Evolutionary conservation across 2,329 filamentous ascomycete species (phyloP), one percentile per base, ranked within the genome.

Genomic region (Tolypocladium nubicola): DNA sequence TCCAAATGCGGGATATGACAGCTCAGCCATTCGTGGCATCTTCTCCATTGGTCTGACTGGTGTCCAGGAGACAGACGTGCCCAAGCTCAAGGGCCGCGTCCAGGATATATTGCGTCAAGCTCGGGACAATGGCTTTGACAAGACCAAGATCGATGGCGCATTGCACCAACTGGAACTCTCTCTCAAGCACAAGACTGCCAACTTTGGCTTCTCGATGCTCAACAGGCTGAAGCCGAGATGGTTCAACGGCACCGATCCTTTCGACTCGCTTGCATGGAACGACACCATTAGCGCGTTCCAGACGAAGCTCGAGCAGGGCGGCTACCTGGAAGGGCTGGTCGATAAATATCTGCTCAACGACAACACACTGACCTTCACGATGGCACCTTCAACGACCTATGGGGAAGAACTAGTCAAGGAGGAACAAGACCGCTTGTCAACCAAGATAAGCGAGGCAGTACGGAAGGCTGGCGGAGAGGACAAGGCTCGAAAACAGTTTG

Each of bases 241-340:
- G 94, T 97, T 99, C 73, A 95, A 94, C 58, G 94, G 93, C 6
- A 85, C 91, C 4, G 90, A 97, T 69, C 93, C 94, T 0, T 95
- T 97, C 72, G 86, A 96, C 62, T 86, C 90, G 14, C 77, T 99
- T 40, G 88, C 90, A 2, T 97, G 92, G 90, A 94, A 96, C 65
- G 88, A 94, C 49, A 90, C 90, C 0, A 86, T 97, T 4, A 77
- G 86, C 33, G 85, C 85, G 7, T 99, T 99, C 73, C 88, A 96
- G 73, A 74, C 80, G 1, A 83, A 85, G 65, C 86, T 93, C 63
- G 84, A 85, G 1, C 77, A 89, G 67, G 88, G 86, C 2, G 82
- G 83, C 39, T 97, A 97, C 66, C 78, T 99, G 4, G 92, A 97
- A 68, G 78, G 83, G 1, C 74, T 99, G 55, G 77, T 97, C 65